Evolutionary conservation across 202 grass and related monocot species (phyloP).

Genomic region (Digitaria exilis): DNA sequence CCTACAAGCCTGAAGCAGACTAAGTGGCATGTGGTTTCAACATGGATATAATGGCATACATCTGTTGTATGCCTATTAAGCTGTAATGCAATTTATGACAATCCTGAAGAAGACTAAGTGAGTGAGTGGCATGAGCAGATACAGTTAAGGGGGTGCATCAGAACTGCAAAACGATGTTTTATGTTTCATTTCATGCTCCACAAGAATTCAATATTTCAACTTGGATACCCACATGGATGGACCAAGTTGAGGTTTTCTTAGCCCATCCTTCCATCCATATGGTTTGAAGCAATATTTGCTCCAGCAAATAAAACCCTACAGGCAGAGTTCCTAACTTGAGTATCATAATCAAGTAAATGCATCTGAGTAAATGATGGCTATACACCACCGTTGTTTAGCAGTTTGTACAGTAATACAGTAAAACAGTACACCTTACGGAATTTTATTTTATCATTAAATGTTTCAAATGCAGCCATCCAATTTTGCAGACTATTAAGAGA

Average conservation of each 20-base stretch:
- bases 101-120: too few relatives aligned
- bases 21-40: too few relatives aligned
- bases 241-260: not conserved
- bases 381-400: too few relatives aligned
- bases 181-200: not conserved
- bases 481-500: not conserved
- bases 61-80: too few relatives aligned
- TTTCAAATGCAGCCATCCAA: not conserved
- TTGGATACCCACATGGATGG: not conserved
- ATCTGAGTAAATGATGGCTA: not conserved
- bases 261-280: not conserved
- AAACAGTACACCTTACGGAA: not conserved
- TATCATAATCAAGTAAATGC: not conserved
- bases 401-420: too few relatives aligned
- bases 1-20: too few relatives aligned
- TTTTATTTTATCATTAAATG: not conserved
- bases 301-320: not conserved
- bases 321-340: not conserved
- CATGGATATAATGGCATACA: too few relatives aligned
- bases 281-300: not conserved
- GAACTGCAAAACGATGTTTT: not conserved
- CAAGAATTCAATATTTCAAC: not conserved
- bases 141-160: too few relatives aligned
- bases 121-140: too few relatives aligned
- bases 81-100: too few relatives aligned